Conservation (phyloP, 257 asterid genomes). For the Penstemon davidsonii region DNA sequence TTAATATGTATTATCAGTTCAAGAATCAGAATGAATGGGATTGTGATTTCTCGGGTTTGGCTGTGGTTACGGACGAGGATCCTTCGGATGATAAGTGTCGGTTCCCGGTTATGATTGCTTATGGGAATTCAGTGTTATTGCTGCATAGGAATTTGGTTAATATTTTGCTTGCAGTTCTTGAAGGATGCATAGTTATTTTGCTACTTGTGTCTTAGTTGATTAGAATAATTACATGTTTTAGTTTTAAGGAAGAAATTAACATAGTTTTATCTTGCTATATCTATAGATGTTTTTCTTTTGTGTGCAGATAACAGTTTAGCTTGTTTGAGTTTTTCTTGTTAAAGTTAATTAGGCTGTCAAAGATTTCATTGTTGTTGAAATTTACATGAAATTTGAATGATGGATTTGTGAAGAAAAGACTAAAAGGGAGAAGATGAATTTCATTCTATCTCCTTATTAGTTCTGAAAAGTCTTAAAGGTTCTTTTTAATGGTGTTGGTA, state of each 20-base stretch:
- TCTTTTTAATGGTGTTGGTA: no score
- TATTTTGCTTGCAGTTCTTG: constrained; percentile 59
- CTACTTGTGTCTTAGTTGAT: constrained; percentile 55
- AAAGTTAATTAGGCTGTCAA: no score
- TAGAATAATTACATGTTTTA: background rate
- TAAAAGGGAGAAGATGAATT: no score
- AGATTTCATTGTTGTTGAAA: no score
- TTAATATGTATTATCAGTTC: constrained; percentile 87
- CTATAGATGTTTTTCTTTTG: background rate
- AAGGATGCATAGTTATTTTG: constrained; percentile 74
- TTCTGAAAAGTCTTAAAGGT: no score
- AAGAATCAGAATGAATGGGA: constrained; percentile 79
- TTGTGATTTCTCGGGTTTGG: constrained; percentile 84
- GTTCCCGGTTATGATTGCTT: constrained; percentile 77
- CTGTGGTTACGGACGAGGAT: constrained; percentile 58
- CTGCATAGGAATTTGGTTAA: constrained; percentile 58
- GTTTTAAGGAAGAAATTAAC: background rate
- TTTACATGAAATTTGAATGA: no score
- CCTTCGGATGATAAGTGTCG: constrained; percentile 68
- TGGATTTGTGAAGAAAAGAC: no score
- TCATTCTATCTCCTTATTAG: no score
- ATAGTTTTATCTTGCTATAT: background rate
- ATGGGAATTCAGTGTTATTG: constrained; percentile 52
- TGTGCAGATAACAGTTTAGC: background rate
- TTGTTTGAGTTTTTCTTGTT: no score